Conservation (phyloP, 768 basidiomycete species). For the Amyloporia xantha region DNA sequence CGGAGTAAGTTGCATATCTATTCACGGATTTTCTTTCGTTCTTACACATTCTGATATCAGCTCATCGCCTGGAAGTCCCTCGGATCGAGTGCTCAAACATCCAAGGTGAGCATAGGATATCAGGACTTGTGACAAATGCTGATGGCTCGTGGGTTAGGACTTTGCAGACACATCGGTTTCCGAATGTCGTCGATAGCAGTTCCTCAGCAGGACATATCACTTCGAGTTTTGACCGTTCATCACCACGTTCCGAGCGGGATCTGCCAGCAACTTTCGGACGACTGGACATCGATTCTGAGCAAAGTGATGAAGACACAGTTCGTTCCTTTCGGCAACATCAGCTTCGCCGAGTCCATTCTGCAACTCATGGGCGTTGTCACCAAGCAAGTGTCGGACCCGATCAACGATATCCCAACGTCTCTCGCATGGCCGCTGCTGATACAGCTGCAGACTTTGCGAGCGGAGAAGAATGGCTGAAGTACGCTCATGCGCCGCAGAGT, state of each 20-base stretch:
- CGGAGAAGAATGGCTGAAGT: neutral
- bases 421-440: neutral
- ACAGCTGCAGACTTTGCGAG: neutral
- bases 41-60: slow-evolving; percentile 1
- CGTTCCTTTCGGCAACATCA: neutral
- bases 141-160: no score
- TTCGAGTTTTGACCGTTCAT: no score
- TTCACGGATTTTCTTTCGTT: slow-evolving; percentile 1
- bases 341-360: neutral
- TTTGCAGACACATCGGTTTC: no score
- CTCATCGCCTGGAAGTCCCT: slow-evolving; percentile 6
- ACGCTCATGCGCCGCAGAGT: neutral
- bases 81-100: slow-evolving; percentile 12
- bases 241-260: neutral
- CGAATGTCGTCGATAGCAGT: no score
- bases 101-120: slow-evolving; percentile 9
- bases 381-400: no score
- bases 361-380: neutral
- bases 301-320: slow-evolving; percentile 1
- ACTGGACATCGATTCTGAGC: slow-evolving; percentile 6
- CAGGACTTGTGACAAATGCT: no score
- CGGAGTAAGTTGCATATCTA: slow-evolving; percentile 9
- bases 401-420: neutral
- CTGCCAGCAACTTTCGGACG: neutral
- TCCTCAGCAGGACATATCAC: no score